These are phyloP conservation scores for Pseudogymnoascus sp. DNA, from an alignment of 2,329 filamentous ascomycete species.

Conservation along the genomic window DNA sequence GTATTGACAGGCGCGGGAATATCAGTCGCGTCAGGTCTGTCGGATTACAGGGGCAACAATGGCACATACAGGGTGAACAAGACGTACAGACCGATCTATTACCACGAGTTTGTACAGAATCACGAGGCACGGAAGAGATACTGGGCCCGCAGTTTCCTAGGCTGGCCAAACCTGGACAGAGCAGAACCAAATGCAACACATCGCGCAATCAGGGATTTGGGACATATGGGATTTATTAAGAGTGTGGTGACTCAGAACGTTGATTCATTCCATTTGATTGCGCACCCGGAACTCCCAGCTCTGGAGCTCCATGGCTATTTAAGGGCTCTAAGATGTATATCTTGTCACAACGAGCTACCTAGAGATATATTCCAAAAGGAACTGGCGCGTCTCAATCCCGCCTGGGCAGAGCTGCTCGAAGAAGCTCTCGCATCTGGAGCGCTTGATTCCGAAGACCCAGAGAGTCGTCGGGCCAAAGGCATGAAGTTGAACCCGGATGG, in stretches of 20 bases:
- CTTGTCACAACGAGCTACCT: constrained; percentile 63
- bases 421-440: constrained; percentile 67
- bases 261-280: constrained; percentile 78
- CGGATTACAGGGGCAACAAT: constrained; percentile 82
- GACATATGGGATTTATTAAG: constrained; percentile 60
- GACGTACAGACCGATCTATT: constrained; percentile 85
- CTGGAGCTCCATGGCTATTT: constrained; percentile 90
- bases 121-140: constrained; percentile 88
- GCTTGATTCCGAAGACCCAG: constrained; percentile 66
- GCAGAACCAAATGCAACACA: constrained; percentile 77
- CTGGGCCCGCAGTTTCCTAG: constrained; percentile 90
- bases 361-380: constrained; percentile 68
- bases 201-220: constrained; percentile 65
- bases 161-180: constrained; percentile 74
- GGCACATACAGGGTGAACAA: constrained; percentile 92
- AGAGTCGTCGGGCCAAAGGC: constrained; percentile 57
- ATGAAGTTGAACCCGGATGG: constrained; percentile 87
- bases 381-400: constrained; percentile 71
- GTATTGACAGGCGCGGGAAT: constrained; percentile 79
- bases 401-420: constrained; percentile 70
- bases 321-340: constrained; percentile 69
- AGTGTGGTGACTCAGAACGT: constrained; percentile 92
- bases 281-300: constrained; percentile 66
- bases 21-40: constrained; percentile 83
- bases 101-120: constrained; percentile 72